phyloP scores from a whole-genome alignment of 2,329 filamentous ascomycete genomes.

The Esteya vermicola region DNA sequence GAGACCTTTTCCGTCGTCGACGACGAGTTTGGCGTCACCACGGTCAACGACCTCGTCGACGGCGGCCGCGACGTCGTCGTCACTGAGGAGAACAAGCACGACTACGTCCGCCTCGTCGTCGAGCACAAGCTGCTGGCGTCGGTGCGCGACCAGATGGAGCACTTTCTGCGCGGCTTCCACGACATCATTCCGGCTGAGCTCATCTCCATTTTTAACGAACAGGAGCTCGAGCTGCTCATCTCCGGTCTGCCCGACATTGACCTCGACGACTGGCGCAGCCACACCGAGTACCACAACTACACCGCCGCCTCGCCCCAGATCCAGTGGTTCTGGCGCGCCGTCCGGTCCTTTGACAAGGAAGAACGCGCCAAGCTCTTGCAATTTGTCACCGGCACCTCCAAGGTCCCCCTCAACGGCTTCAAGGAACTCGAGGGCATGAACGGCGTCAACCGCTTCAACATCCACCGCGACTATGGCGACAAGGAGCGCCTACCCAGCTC shows the following conservation, averaged over 20 bases:
- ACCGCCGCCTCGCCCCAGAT: slow-evolving; percentile 88
- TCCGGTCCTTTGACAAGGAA: slow-evolving; percentile 96
- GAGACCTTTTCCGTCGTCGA: slow-evolving; percentile 93
- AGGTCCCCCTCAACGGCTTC: slow-evolving; percentile 96
- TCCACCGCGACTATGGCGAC: slow-evolving; percentile 93
- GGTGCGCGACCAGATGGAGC: slow-evolving; percentile 84
- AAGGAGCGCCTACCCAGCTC: slow-evolving; percentile 92
- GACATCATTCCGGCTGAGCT: slow-evolving; percentile 93
- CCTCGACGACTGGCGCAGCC: slow-evolving; percentile 97
- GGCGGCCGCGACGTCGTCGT: slow-evolving; percentile 86
- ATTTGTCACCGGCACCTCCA: slow-evolving; percentile 96
- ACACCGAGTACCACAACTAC: slow-evolving; percentile 98
- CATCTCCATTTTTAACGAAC: slow-evolving; percentile 95
- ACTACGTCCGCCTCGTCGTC: slow-evolving; percentile 88
- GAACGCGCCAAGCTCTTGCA: slow-evolving; percentile 94
- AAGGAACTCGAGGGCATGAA: slow-evolving; percentile 99
- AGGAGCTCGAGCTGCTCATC: slow-evolving; percentile 91
- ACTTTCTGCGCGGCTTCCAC: slow-evolving; percentile 92
- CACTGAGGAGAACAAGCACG: slow-evolving; percentile 96
- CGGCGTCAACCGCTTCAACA: slow-evolving; percentile 94
- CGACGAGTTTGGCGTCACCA: slow-evolving; percentile 82
- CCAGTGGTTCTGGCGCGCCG: slow-evolving; percentile 98
- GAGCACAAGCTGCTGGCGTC: slow-evolving; percentile 87
- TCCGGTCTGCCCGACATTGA: slow-evolving; percentile 96
- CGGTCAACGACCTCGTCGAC: slow-evolving; percentile 72